Evolutionary conservation across 176 grass and related monocot species (phyloP), one percentile per base, ranked within the genome.

Genomic region (Bolboschoenus planiculmis): DNA sequence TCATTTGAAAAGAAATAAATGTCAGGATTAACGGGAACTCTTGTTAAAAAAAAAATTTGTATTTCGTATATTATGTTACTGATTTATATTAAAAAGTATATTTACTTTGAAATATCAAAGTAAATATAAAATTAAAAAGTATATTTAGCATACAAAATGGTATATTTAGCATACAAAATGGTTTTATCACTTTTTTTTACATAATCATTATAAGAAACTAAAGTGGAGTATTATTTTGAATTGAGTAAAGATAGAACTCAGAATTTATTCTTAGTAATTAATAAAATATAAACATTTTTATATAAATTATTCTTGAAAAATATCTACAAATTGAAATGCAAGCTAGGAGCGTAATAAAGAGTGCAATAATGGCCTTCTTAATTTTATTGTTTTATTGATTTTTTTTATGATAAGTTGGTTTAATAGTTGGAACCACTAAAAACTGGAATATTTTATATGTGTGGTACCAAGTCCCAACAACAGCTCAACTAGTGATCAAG

Each of bases 401-500:
- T 48, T 16, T 27, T 30, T 1, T 48, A 11, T 39, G 35, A 18
- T 7, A 26, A 48, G 42, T 74, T 47, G 40, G 23, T 74, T 48
- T 74, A 74, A 48, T 72, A 74, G 70, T 74, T 74, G 70, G 70
- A 47, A 74, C 42, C 11, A n/a, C 40, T 48, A 74, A 48, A 29
- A 11, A 47, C 42, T 30, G 21, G 3, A 74, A 27, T 48, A 14
- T 23, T 30, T 26, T 74, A 29, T 26, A 48, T 27, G 27, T 70
- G 70, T 7, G 23, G 42, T 27, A 40, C 70, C 70, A 23, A 13
- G 42, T 27, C 70, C 70, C 70, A 23, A 13, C 63, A 37, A 42
- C n/a, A 43, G 37, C 67, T 72, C n/a, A 72, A 44, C 67, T 72
- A 62, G 59, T 33, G 2, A 62, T 31, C 26, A 14, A 33, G 37